These are phyloP conservation scores for Fusarium globosum DNA, from an alignment of 2,329 filamentous ascomycete species.

Conservation along the genomic window DNA sequence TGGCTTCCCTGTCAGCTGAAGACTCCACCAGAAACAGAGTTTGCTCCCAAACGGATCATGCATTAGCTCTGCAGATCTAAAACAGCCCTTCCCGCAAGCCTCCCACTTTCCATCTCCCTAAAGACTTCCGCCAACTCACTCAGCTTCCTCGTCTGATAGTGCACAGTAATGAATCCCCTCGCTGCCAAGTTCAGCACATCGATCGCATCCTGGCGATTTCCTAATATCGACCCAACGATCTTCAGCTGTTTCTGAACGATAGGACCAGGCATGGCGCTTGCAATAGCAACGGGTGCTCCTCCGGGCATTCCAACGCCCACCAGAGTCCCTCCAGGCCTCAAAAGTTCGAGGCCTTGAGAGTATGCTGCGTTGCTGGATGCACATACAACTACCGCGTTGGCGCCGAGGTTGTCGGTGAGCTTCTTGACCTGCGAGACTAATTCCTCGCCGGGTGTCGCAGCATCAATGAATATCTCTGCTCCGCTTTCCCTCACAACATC, in stretches of 20 bases:
- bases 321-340: background rate
- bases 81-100: background rate
- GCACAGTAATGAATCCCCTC: background rate
- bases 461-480: background rate
- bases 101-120: background rate
- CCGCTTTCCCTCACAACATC: background rate
- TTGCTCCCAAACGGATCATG: background rate
- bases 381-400: background rate
- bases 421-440: background rate
- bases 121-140: background rate
- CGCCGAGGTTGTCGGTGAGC: background rate
- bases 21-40: background rate
- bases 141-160: background rate
- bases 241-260: background rate
- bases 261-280: background rate
- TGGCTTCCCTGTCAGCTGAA: accelerated
- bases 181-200: background rate
- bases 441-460: background rate
- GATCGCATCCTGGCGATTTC: background rate
- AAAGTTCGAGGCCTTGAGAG: background rate
- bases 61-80: background rate
- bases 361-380: background rate
- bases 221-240: background rate
- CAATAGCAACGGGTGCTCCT: background rate
- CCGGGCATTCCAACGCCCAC: background rate